These are phyloP conservation scores for Choiromyces venosus DNA, from an alignment of 495 filamentous ascomycete species.

Conservation along the genomic window DNA sequence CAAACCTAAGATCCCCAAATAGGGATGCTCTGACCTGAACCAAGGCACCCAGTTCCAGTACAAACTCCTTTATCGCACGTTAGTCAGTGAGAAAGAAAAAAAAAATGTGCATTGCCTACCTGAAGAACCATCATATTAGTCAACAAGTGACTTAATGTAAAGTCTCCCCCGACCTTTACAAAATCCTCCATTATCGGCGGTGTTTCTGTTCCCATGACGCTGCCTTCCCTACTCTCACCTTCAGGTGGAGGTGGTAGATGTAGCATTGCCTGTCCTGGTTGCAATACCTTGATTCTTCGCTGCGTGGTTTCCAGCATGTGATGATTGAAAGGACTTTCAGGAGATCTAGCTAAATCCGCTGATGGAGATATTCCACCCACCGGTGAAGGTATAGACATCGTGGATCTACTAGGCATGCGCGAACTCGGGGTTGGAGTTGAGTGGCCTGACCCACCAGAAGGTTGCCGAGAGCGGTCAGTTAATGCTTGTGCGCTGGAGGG, in stretches of 20 bases:
- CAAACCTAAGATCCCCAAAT: conserved; percentile 78
- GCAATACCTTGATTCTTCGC: conserved; percentile 31
- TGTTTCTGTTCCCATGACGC: conserved; percentile 43
- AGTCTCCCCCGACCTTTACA: conserved; percentile 45
- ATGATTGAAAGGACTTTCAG: conserved; percentile 35
- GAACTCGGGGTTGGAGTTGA: conserved; percentile 21
- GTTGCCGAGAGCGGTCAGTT: conserved; percentile 26
- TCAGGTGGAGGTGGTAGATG: conserved; percentile 40
- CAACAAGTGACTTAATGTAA: conserved; percentile 77
- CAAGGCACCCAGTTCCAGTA: conserved; percentile 80
- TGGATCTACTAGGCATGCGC: conserved; percentile 10
- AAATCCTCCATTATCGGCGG: conserved; percentile 22
- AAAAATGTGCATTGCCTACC: conserved; percentile 13
- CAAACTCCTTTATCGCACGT: conserved; percentile 63
- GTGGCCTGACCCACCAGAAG: conserved; percentile 22
- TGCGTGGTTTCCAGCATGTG: conserved; percentile 34
- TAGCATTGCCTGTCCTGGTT: conserved; percentile 34
- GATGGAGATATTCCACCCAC: conserved; percentile 28
- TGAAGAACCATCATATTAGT: conserved; percentile 71
- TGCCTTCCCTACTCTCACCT: conserved; percentile 42
- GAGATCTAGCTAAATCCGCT: conserved; percentile 23
- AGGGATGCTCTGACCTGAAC: conserved; percentile 78
- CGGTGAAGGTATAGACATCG: conserved; percentile 17
- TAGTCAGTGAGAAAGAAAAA: conserved; percentile 42
- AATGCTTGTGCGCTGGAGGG: conserved; percentile 20